These are phyloP conservation scores for Ecytonucleospora hepatopenaei DNA, from an alignment of 371 early-diverging fungal genomes.

Conservation along the genomic window DNA sequence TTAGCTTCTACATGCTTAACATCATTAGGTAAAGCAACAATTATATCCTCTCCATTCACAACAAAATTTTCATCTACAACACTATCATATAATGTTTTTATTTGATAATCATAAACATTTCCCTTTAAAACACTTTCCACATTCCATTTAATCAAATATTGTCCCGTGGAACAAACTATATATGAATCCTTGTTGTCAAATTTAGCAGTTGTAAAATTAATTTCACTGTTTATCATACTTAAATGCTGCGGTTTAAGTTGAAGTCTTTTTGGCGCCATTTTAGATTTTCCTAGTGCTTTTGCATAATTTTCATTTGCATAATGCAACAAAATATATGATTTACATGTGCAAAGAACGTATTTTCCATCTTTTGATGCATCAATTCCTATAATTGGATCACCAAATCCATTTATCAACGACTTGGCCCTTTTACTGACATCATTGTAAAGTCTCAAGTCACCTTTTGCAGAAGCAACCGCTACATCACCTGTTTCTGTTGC, in stretches of 20 bases:
- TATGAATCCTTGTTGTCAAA: slow-evolving; percentile 68
- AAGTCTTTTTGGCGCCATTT: slow-evolving; percentile 66
- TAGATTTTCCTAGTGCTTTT: slow-evolving; percentile 51
- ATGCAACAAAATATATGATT: slow-evolving; percentile 68
- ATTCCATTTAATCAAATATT: slow-evolving; percentile 80
- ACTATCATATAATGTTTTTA: slow-evolving; percentile 66
- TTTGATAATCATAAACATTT: slow-evolving; percentile 65
- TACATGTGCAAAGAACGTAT: slow-evolving; percentile 73
- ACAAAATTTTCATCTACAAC: slow-evolving; percentile 79
- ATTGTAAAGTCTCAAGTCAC: slow-evolving; percentile 74
- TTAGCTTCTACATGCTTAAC: slow-evolving; percentile 52
- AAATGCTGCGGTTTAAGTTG: slow-evolving; percentile 77
- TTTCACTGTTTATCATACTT: slow-evolving; percentile 62
- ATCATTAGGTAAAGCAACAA: slow-evolving; percentile 61
- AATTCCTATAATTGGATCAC: slow-evolving; percentile 70
- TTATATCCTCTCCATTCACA: slow-evolving; percentile 62
- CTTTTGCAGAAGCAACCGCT: slow-evolving; percentile 70
- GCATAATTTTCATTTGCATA: slow-evolving; percentile 53
- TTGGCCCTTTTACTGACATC: slow-evolving; percentile 69
- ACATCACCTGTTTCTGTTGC: slow-evolving; percentile 69
- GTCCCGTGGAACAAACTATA: slow-evolving; percentile 71
- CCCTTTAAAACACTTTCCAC: slow-evolving; percentile 67
- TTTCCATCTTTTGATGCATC: slow-evolving; percentile 75
- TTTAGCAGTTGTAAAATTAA: slow-evolving; percentile 73
- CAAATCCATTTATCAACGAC: slow-evolving; percentile 71